Conservation (phyloP, 2,329 filamentous ascomycete genomes). For the Lasiodiplodia theobromae region DNA sequence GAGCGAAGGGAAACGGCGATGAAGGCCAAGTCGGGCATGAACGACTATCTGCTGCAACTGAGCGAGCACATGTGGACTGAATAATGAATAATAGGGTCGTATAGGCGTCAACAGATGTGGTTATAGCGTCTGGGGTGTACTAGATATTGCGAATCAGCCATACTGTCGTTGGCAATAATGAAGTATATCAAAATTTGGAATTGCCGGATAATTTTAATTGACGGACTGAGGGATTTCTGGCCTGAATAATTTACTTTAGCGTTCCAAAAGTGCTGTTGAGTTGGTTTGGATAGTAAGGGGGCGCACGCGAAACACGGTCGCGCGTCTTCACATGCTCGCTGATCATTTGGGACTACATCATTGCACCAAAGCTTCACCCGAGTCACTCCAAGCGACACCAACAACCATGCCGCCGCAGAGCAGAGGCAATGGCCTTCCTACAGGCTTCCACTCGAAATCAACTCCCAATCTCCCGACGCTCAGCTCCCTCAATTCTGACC, state of each 20-base stretch:
- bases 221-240: not conserved
- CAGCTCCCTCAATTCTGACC: constrained; percentile 40
- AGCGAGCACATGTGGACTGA: constrained; percentile 73
- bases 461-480: constrained; percentile 56
- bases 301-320: not conserved
- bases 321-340: constrained; percentile 19
- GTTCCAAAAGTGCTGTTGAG: too few species aligned
- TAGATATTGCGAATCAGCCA: constrained; percentile 2
- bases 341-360: constrained; percentile 18
- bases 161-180: not conserved
- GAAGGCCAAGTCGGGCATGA: constrained; percentile 72
- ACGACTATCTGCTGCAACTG: constrained; percentile 72
- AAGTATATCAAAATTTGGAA: not conserved
- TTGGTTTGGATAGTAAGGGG: not conserved
- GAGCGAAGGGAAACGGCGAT: constrained; percentile 72
- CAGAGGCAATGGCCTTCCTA: constrained; percentile 48
- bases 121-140: not conserved
- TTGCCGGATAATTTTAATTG: not conserved
- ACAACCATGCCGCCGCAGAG: constrained; percentile 52
- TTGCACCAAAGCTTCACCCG: not conserved
- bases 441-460: constrained; percentile 54
- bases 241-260: too few species aligned
- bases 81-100: constrained; percentile 3
- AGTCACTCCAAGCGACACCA: not conserved
- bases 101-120: not conserved